phyloP scores from a whole-genome alignment of 176 grass and related monocot species.

The Lolium multiflorum region DNA sequence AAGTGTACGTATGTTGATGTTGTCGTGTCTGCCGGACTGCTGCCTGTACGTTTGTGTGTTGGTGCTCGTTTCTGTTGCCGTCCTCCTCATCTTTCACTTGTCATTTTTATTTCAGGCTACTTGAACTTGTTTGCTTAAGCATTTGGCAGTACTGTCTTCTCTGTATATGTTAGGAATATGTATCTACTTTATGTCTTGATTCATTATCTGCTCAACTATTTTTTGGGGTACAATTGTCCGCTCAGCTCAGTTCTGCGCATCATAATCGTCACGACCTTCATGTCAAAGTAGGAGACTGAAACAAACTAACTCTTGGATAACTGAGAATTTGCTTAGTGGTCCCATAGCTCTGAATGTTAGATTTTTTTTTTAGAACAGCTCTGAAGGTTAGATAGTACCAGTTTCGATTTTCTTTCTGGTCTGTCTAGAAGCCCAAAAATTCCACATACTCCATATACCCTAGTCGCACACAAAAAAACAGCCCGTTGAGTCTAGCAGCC shows the following conservation, averaged over 20 bases:
- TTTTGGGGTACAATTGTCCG: background rate
- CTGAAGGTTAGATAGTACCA: no score
- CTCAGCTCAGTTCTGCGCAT: background rate
- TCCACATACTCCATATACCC: no score
- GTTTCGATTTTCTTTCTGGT: no score
- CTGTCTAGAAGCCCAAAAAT: no score
- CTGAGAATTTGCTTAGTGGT: no score
- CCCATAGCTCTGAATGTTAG: no score
- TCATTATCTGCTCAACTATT: background rate
- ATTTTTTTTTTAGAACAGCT: no score
- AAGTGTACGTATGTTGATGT: constrained; percentile 21
- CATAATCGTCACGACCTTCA: no score
- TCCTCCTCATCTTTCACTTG: background rate
- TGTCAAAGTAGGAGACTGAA: no score
- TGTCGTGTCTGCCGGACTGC: constrained; percentile 1
- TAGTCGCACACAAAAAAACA: no score
- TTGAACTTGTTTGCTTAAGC: constrained; percentile 18
- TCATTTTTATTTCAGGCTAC: constrained; percentile 11
- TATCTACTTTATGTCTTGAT: background rate
- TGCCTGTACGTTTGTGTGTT: constrained; percentile 4
- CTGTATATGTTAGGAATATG: constrained; percentile 34
- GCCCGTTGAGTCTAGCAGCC: no score
- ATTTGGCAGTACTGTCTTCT: background rate
- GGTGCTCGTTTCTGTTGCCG: background rate
- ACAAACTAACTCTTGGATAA: no score